Evolutionary conservation across 106 monocot genomes (phyloP).

Genomic region (Dactylorhiza incarnata): DNA sequence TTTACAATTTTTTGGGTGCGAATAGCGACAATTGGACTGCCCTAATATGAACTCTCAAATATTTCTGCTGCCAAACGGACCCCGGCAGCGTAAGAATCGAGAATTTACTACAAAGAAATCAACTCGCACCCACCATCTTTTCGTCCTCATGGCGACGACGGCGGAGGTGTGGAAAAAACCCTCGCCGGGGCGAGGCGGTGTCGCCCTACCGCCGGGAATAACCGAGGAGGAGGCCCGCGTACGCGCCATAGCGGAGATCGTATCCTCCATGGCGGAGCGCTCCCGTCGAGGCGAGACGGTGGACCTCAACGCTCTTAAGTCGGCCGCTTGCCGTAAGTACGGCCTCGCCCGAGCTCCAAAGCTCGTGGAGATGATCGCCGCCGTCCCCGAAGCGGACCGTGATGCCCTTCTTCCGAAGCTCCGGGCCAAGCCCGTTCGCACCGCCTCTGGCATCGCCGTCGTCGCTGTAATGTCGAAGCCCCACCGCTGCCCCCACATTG

Average conservation of each 20-base stretch:
- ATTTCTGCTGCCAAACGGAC: too few species aligned
- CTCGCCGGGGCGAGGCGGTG: slow-evolving; percentile 86
- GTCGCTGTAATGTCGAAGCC: slow-evolving; percentile 99
- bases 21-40: too few species aligned
- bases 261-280: slow-evolving; percentile 83
- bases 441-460: slow-evolving; percentile 95
- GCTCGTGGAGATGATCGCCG: slow-evolving; percentile 99
- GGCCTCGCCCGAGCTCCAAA: slow-evolving; percentile 94
- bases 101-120: too few species aligned
- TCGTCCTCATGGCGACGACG: slow-evolving; percentile 20
- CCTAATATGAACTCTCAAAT: too few species aligned
- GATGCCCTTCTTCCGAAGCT: slow-evolving; percentile 73
- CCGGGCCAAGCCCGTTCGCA: slow-evolving; percentile 91
- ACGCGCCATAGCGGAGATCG: slow-evolving; percentile 97
- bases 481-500: slow-evolving; percentile 94
- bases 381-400: slow-evolving; percentile 89
- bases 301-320: slow-evolving; percentile 98
- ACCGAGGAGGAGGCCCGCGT: slow-evolving; percentile 92
- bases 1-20: too few species aligned
- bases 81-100: too few species aligned
- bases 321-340: slow-evolving; percentile 93
- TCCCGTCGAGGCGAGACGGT: slow-evolving; percentile 84
- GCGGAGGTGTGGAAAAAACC: slow-evolving; percentile 58
- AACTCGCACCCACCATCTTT: too few species aligned
- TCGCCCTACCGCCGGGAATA: slow-evolving; percentile 36